Evolutionary conservation across 2,329 filamentous ascomycete species (phyloP).

Genomic region (Colletotrichum chrysophilum): DNA sequence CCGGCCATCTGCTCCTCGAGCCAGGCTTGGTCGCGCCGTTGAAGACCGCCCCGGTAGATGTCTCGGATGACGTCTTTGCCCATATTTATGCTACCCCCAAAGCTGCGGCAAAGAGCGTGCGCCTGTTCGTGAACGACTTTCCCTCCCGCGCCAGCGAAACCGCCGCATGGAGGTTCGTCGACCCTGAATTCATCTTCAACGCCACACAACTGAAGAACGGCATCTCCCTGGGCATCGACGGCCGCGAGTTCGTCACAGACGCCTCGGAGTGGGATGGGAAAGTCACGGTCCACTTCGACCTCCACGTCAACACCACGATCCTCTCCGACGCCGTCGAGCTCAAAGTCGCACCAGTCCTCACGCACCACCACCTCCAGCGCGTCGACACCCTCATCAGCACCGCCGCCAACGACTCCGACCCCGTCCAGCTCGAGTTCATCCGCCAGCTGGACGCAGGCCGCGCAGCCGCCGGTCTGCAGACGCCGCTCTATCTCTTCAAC

Average conservation of each 20-base stretch:
- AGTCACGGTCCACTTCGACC: conserved; percentile 31
- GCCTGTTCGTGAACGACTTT: conserved; percentile 29
- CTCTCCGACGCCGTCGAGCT: conserved; percentile 33
- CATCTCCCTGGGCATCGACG: conserved; percentile 40
- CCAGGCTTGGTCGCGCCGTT: conserved; percentile 36
- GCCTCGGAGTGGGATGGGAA: conserved; percentile 31
- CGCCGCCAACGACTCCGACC: neutral
- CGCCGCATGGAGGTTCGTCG: conserved; percentile 30
- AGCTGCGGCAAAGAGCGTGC: conserved; percentile 24
- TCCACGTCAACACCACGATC: conserved; percentile 25
- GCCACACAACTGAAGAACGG: conserved; percentile 30
- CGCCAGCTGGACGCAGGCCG: conserved; percentile 20
- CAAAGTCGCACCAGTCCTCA: conserved; percentile 40
- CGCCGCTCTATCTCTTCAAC: conserved; percentile 27
- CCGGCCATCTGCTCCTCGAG: conserved; percentile 33
- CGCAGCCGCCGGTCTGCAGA: conserved; percentile 16
- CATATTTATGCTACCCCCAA: conserved; percentile 19
- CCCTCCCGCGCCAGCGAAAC: neutral
- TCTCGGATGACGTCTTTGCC: conserved; percentile 23
- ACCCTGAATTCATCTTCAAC: conserved; percentile 31
- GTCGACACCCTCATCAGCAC: conserved; percentile 31
- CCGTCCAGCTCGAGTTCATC: conserved; percentile 24
- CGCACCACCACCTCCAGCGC: conserved; percentile 40
- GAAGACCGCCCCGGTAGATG: conserved; percentile 30
- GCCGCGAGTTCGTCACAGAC: conserved; percentile 30